Evolutionary conservation across 2,329 filamentous ascomycete species (phyloP).

Genomic region (Lachnellula hyalina): DNA sequence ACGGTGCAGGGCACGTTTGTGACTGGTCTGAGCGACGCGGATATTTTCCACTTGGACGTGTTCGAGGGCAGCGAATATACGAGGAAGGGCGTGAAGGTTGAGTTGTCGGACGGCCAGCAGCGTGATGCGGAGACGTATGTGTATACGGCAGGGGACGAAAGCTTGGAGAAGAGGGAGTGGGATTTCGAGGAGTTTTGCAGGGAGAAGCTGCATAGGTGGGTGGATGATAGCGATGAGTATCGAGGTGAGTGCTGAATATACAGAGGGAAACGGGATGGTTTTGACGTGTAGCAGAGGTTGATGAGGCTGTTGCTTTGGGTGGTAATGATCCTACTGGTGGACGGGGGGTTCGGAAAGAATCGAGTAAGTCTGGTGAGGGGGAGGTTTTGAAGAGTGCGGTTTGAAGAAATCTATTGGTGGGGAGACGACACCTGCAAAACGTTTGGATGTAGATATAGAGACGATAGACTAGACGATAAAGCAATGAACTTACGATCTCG

Average conservation of each 20-base stretch:
- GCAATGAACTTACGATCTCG: no score
- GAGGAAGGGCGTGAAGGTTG: slow-evolving; percentile 50
- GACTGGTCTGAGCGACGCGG: slow-evolving; percentile 70
- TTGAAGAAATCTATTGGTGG: neutral
- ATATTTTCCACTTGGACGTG: slow-evolving; percentile 68
- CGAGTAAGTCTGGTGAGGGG: neutral
- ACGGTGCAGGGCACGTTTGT: slow-evolving; percentile 72
- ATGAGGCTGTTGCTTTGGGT: neutral
- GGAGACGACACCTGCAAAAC: no score
- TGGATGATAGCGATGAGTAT: slow-evolving; percentile 22
- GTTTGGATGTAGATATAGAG: neutral
- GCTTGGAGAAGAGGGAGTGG: slow-evolving; percentile 74
- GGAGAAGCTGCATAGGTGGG: slow-evolving; percentile 60
- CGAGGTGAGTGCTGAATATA: slow-evolving; percentile 13
- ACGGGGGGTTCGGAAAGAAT: neutral
- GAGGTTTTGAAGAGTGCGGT: neutral
- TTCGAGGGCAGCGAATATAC: slow-evolving; percentile 79
- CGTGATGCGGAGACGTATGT: slow-evolving; percentile 57
- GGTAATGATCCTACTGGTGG: neutral
- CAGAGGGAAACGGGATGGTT: neutral
- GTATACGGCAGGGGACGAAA: slow-evolving; percentile 42
- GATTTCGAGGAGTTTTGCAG: slow-evolving; percentile 77
- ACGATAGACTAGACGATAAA: neutral
- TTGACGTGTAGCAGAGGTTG: neutral
- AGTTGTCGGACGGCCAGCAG: slow-evolving; percentile 32